Evolutionary conservation across 257 asterid genomes (phyloP), one percentile per base, ranked within the genome.

Genomic region (Verbena officinalis): DNA sequence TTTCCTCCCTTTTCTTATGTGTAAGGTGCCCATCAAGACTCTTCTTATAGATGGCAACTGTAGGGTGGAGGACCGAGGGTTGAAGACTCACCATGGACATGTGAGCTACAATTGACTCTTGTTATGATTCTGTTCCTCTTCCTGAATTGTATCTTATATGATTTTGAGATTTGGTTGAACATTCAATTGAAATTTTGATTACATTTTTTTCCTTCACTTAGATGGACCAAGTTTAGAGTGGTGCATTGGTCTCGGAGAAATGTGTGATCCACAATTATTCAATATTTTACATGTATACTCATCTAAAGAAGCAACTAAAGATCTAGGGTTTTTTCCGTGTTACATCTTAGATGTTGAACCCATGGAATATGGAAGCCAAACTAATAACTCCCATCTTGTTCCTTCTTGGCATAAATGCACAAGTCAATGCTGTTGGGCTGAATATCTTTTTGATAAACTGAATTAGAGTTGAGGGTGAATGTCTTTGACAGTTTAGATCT

Each of bases 61-160:
- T 75, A 82, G 99, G 65, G 97, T 94, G 84, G 99, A 94, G 78
- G 99, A 90, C 62, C 83, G 96, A 61, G 97, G 99, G 64, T 71
- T 94, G 86, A 94, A 94, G 84, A 90, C 99, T 59, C 97, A 94
- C 72, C 95, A 94, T 78, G 99, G 99, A 82, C 99, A 86, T 74
- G 99, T 94, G 74, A 94, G 95, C 64, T 68, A 52, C 19, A 6
- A 39, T 51, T 56, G 50, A 63, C 49, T 12, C 24, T 68, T 53
- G 34, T 55, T 42, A 17, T 49, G 38, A 40, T 51, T 67, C 59
- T 58, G 17, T 52, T 65, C 22, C 27, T n/a, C 50, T 23, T 55
- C 49, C 52, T 52, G 19, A 57, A 58, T 60, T 59, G 23, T 55
- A 20, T 40, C n/a, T 40, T 36, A 15, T 58, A 60, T 64, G 60